Evolutionary conservation across 345 rosid species (phyloP).

Genomic region (Brassica cretica): DNA sequence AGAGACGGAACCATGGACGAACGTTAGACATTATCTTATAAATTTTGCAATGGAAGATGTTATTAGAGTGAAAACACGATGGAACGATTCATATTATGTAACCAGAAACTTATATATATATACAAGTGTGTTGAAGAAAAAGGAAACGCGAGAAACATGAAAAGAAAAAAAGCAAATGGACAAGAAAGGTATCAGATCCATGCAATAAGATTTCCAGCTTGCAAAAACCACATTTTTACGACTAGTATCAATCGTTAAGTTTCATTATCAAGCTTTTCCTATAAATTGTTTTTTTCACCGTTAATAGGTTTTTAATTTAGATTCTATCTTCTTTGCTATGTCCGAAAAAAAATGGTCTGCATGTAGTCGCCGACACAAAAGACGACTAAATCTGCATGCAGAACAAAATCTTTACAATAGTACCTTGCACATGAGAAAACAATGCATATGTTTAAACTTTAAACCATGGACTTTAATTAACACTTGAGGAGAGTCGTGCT

Average conservation of each 20-base stretch:
- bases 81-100: conserved; percentile 17
- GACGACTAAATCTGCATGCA: conserved; percentile 15
- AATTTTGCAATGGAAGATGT: not conserved
- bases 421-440: conserved; percentile 9
- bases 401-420: conserved; percentile 26
- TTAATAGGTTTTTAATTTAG: not conserved
- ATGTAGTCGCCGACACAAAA: conserved; percentile 7
- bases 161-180: not conserved
- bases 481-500: conserved; percentile 16
- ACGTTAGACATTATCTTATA: conserved; percentile 35
- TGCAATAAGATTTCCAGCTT: conserved; percentile 41
- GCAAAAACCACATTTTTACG: conserved; percentile 42
- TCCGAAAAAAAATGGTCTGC: not conserved
- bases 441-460: not conserved
- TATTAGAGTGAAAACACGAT: conserved; percentile 26
- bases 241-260: conserved; percentile 35
- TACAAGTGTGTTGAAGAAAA: conserved; percentile 25
- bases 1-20: conserved; percentile 47
- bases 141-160: conserved; percentile 31
- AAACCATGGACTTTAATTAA: not conserved
- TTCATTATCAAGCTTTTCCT: conserved; percentile 29
- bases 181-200: conserved; percentile 46
- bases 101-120: conserved; percentile 5
- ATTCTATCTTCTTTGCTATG: conserved; percentile 26
- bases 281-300: conserved; percentile 5